Percentiles rank a stretch among this genome's conserved stretches.
Evolutionary conservation across 2,329 filamentous ascomycete species (phyloP).

Genomic region (Purpureocillium takamizusanense): DNA sequence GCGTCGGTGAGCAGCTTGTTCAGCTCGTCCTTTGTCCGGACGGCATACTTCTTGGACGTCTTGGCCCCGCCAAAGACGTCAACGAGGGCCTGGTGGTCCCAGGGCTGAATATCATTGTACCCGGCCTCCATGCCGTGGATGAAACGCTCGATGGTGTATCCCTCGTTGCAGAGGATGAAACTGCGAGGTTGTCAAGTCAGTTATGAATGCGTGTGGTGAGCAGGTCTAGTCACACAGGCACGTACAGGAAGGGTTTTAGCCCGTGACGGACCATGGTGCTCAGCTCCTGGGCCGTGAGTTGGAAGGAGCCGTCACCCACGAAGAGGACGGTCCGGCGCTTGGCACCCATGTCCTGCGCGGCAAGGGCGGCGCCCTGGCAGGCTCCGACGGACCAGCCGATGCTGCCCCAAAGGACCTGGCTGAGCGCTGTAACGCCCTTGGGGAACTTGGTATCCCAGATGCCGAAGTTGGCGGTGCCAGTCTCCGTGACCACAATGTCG

Average conservation of each 20-base stretch:
- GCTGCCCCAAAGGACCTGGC: constrained; percentile 66
- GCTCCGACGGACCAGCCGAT: constrained; percentile 54
- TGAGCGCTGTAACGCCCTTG: constrained; percentile 65
- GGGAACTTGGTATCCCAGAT: constrained; percentile 82
- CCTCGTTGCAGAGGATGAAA: constrained; percentile 80
- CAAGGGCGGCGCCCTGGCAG: constrained; percentile 60
- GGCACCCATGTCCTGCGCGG: constrained; percentile 53
- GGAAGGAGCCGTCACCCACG: constrained; percentile 82
- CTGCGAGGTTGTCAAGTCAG: constrained; percentile 25
- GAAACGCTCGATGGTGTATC: constrained; percentile 81
- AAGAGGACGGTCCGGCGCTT: constrained; percentile 68
- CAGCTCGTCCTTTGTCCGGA: constrained; percentile 62
- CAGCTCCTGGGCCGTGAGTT: constrained; percentile 76
- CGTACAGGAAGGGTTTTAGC: constrained; percentile 68
- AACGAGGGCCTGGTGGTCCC: constrained; percentile 64
- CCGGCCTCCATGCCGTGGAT: constrained; percentile 73
- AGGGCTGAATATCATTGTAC: constrained; percentile 75
- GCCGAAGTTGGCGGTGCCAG: constrained; percentile 80
- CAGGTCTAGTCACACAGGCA: constrained; percentile 6
- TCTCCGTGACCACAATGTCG: constrained; percentile 79
- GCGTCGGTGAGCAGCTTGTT: constrained; percentile 54
- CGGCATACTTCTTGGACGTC: constrained; percentile 51
- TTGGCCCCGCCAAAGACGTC: constrained; percentile 58
- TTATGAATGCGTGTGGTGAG: background rate
- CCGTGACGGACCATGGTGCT: constrained; percentile 73